Evolutionary conservation across 345 rosid genomes (phyloP), one percentile per base, ranked within the genome.

Genomic region (Pugionium cornutum): DNA sequence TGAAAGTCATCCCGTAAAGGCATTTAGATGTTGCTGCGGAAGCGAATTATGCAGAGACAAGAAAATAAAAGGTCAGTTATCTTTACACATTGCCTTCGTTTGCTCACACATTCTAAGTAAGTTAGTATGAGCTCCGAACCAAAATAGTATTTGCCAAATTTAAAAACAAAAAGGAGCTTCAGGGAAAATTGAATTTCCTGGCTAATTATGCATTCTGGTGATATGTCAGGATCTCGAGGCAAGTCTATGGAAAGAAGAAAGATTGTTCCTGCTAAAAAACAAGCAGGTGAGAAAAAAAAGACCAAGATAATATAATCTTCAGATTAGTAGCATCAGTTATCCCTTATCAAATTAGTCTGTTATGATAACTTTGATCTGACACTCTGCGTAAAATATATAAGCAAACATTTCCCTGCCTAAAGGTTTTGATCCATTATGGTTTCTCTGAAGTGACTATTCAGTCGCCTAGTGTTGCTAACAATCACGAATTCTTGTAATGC

Each of bases 1-100:
- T 74, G 53, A 63, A 9, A 75, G 72, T 55, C 95, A 89, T 78
- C 98, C 96, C 11, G 58, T 87, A 27, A 78, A 85, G 79, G 95
- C 98, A 65, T 92, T 92, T 75, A 27, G 30, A 47, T 92, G 96
- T 48, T 41, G 67, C 36, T 92, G 98, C 41, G 86, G 84, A 77
- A 89, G 98, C 72, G 30, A 69, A 41, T 61, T 41, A 49, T 92
- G 98, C 75, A 82, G 98, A 56, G 89, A 84, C 67, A 56, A 28
- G 53, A 51, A 66, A 48, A 46, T 8, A 52, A 69, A 43, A 53
- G 75, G 84, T 76, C 47, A 65, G 75, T 74, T 57, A 40, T 55
- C 30, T 62, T 56, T 28, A 53, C 2, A 52, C 47, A 53, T 53
- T 32, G 66, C n/a, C 35, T 66, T 60, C 25, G 27, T 57, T 34